Base-by-base conservation (phyloP, 2,329 filamentous ascomycete species). In the Colletotrichum eremochloae region DNA sequence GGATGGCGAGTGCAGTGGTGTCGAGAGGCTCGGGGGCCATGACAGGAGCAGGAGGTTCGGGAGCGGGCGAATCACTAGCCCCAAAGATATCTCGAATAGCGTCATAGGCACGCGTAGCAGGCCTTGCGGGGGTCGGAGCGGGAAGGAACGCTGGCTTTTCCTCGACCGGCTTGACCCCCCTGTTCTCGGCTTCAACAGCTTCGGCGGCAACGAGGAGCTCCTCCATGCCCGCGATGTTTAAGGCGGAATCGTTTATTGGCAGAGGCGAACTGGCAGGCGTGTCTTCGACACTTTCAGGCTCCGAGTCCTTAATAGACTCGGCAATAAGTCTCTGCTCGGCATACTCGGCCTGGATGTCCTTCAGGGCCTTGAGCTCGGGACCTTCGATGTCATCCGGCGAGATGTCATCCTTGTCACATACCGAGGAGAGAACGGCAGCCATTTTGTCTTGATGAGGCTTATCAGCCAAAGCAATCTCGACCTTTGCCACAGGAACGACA, bases 11-110 rank as follows among this genome's bases (percentile, higher is more conserved):
- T 18, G 56, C 63, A 11, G 55, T 66, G 36, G 65, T 67, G 40
- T 74, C 71, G n/a, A 66, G 53, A 14, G 63, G 36, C 31, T 65
- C 52, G 18, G 63, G 55, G 15, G 46, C 33, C 9, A 65, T 44
- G 38, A 63, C 69, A 15, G 69, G 61, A 29, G 73, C 58, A 42
- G 72, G 52, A 20, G 74, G 61, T 40, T 72, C 71, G 33, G 60
- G 63, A 18, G 72, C 62, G 31, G 66, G 67, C 29, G 82, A 80
- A 68, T 75, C 70, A 42, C 71, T 67, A 55, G 60, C 62, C 42
- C 73, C 81, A 73, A 85, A 85, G 40, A 84, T 80, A 69, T 85
- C 83, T n/a, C 79, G 75, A 40, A 80, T 77, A n/a, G 79, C 79
- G 55, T 80, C 79, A 60, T 80, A 80, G 6, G 75, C 70, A 18